These are phyloP conservation scores for Calophaca sinica DNA, from an alignment of 306 rosid species.

Conservation along the genomic window DNA sequence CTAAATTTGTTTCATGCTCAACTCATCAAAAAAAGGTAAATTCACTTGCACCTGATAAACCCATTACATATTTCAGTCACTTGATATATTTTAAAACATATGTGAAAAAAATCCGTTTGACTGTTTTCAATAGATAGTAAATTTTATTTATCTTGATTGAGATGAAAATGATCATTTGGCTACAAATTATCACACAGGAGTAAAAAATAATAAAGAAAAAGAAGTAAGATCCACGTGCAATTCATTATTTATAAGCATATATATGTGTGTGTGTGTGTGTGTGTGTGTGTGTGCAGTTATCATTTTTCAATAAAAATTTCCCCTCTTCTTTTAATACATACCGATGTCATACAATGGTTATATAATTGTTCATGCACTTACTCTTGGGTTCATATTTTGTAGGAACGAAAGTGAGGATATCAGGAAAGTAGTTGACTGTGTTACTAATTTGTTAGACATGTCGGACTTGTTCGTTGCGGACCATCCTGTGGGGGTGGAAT, in stretches of 20 bases:
- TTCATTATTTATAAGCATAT: not conserved
- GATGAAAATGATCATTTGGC: too few species aligned
- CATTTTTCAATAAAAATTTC: not conserved
- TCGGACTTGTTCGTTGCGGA: not conserved
- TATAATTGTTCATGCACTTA: not conserved
- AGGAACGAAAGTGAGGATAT: not conserved
- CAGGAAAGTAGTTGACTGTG: not conserved
- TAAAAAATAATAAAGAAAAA: not conserved
- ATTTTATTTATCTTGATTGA: too few species aligned
- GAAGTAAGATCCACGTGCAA: not conserved
- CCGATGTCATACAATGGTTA: not conserved
- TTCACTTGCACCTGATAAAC: too few species aligned
- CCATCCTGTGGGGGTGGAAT: slow-evolving; percentile 11
- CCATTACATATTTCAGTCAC: too few species aligned
- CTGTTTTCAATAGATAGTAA: too few species aligned
- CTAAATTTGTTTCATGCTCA: too few species aligned
- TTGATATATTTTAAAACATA: too few species aligned
- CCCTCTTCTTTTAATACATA: not conserved
- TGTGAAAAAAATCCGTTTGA: too few species aligned
- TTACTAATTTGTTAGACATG: not conserved
- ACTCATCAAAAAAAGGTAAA: too few species aligned
- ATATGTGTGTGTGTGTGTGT: not conserved
- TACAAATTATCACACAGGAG: too few species aligned
- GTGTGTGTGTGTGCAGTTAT: not conserved
- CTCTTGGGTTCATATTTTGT: not conserved